Base-by-base conservation (phyloP, 2,329 filamentous ascomycete species). In the Paraphoma sp. region DNA sequence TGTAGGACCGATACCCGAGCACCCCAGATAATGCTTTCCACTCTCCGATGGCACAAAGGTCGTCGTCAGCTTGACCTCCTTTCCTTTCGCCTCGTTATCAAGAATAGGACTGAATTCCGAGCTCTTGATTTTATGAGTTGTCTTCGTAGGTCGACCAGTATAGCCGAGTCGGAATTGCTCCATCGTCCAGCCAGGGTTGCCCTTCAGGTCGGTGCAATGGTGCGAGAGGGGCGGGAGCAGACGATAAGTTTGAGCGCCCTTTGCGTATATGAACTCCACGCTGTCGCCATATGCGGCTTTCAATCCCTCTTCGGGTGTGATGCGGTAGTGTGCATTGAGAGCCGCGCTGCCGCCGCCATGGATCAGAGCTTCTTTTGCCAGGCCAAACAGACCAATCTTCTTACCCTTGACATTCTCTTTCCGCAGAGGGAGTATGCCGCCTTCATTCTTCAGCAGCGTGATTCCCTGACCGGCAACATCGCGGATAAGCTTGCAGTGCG, bases 361-460 rank as follows among this genome's bases (percentile, higher is more conserved):
- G 11, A 74, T 76, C 29, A 72, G 52, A 12, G 71, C 70, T 40
- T 76, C 66, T 33, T 89, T 84, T 1, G 87, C 89, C 6, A 89
- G 86, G 0, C 90, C 89, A 64, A 92, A 89, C 7, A 92, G 85
- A 4, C 88, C 89, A 59, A 91, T 83, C 16, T 83, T 87, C 45
- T 87, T 88, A 2, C 70, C 71, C 45, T 72, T 73, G 14, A 71
- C 53, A 16, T 86, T 85, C 3, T 85, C 81, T 69, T 88, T 90
- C 51, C 81, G 82, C 16, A 89, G 74, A 0, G 90, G 90, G 1
- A 93, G 78, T 0, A 89, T 69, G 8, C 79, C 79, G 11, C 81
- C 81, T 2, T 91, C 84, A 54, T 93, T 93, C 78, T 92, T 92
- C 51, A 93, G 78, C 8, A 93, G 79, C 1, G 92, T 89, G 8